phyloP scores from a whole-genome alignment of 352 stramenopile species.

The Globisporangium mamillatum region DNA sequence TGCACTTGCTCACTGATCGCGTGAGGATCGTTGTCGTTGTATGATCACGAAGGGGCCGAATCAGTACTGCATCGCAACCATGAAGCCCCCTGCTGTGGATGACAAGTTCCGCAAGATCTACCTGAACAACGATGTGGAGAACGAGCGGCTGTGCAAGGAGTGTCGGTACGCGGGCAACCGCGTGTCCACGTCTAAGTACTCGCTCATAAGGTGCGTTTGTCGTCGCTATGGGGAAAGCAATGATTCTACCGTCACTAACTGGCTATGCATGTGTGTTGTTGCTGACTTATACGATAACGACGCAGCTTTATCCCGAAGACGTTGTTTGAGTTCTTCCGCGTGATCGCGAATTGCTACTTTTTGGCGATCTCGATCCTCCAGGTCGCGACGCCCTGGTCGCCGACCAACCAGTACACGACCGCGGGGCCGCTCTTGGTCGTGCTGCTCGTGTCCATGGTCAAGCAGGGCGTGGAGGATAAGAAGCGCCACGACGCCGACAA shows the following conservation, averaged over 20 bases:
- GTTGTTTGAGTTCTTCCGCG: constrained; percentile 92
- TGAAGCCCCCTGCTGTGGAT: constrained; percentile 3
- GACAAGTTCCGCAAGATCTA: constrained; percentile 48
- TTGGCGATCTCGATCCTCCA: constrained; percentile 93
- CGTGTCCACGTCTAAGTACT: constrained; percentile 93
- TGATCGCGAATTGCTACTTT: constrained; percentile 96
- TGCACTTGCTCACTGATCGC: neutral
- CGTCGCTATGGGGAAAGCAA: neutral
- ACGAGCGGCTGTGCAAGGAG: constrained; percentile 42
- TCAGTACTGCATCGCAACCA: constrained; percentile 5
- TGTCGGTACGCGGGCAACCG: constrained; percentile 61
- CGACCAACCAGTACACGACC: constrained; percentile 80
- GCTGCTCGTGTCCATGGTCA: constrained; percentile 74
- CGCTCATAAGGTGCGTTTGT: constrained; percentile 46
- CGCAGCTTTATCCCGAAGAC: constrained; percentile 93
- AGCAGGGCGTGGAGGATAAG: constrained; percentile 77
- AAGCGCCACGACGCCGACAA: constrained; percentile 71
- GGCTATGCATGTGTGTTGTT: neutral
- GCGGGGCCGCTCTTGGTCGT: constrained; percentile 67
- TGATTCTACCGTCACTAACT: neutral
- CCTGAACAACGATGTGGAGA: constrained; percentile 64
- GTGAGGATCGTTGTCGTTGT: neutral
- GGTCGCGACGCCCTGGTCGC: constrained; percentile 59
- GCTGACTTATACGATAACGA: neutral
- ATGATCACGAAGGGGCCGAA: constrained; percentile 9